Evolutionary conservation across 2,329 filamentous ascomycete genomes (phyloP).

Genomic region (Chaetomium sp.): DNA sequence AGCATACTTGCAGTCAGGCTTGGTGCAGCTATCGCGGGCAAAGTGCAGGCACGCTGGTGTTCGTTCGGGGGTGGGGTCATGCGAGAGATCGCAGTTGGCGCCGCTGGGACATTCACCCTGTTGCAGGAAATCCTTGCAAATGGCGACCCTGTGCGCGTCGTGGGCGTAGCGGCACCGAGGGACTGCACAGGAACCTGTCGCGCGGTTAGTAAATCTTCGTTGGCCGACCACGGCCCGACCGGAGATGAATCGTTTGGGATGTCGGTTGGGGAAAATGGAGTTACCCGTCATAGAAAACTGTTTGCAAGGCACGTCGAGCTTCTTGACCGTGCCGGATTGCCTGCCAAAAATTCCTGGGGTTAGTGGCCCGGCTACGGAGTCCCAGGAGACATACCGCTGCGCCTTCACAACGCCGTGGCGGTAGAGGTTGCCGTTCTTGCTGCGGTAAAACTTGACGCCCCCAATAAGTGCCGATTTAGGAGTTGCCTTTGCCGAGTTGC

Average conservation of each 20-base stretch:
- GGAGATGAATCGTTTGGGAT: slow-evolving; percentile 21
- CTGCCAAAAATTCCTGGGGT: slow-evolving; percentile 34
- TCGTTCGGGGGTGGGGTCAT: slow-evolving; percentile 76
- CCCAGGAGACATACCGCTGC: slow-evolving; percentile 57
- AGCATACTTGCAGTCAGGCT: slow-evolving; percentile 76
- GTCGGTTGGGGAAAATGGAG: slow-evolving; percentile 36
- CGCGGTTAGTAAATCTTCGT: slow-evolving; percentile 24
- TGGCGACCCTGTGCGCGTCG: slow-evolving; percentile 77
- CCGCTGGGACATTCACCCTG: slow-evolving; percentile 72
- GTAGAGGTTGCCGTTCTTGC: slow-evolving; percentile 81
- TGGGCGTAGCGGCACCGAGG: slow-evolving; percentile 74
- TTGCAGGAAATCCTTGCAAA: slow-evolving; percentile 81
- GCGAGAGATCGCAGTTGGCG: slow-evolving; percentile 81
- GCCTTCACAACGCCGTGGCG: slow-evolving; percentile 68
- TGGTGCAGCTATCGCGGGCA: slow-evolving; percentile 82
- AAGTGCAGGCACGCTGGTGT: slow-evolving; percentile 86
- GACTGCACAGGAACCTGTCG: slow-evolving; percentile 73
- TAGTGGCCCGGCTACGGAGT: slow-evolving; percentile 30
- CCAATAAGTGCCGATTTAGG: slow-evolving; percentile 68
- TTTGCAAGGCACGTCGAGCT: slow-evolving; percentile 68
- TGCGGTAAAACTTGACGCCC: slow-evolving; percentile 76
- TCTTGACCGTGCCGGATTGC: slow-evolving; percentile 52
- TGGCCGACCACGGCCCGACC: slow-evolving; percentile 34
- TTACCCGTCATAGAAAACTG: slow-evolving; percentile 64
- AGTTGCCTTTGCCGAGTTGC: slow-evolving; percentile 57